Evolutionary conservation across 2,329 filamentous ascomycete species (phyloP).

Genomic region (Blumeriella jaapii): DNA sequence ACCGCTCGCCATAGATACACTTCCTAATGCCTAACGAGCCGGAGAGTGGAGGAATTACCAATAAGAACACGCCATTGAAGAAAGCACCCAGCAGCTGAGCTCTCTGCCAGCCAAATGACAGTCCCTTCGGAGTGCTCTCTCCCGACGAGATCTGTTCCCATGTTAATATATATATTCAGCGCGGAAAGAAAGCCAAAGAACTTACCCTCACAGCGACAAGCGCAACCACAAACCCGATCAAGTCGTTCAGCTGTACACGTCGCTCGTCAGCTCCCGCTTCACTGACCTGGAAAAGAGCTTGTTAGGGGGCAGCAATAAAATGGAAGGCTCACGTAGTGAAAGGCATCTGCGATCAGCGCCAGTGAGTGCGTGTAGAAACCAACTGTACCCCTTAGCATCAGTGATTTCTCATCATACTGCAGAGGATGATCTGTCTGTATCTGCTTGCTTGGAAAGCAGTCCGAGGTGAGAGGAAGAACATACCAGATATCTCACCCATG

Average conservation of each 20-base stretch:
- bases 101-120: conserved; percentile 68
- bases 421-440: too few species aligned
- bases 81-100: conserved; percentile 65
- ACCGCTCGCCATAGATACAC: too few species aligned
- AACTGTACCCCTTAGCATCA: conserved; percentile 30
- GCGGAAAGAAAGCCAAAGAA: conserved; percentile 12
- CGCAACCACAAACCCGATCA: conserved; percentile 58
- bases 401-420: neutral
- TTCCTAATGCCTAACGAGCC: too few species aligned
- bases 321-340: conserved; percentile 57
- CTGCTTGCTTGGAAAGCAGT: neutral
- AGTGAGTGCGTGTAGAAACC: conserved; percentile 62
- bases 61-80: conserved; percentile 67
- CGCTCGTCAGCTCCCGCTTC: neutral
- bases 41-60: conserved; percentile 30
- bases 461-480: conserved; percentile 4
- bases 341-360: conserved; percentile 64
- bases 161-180: neutral
- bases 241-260: conserved; percentile 48
- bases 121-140: conserved; percentile 41
- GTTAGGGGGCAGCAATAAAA: neutral
- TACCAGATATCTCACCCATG: conserved; percentile 34
- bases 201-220: conserved; percentile 49
- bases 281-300: neutral
- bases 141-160: conserved; percentile 43